Evolutionary conservation across 2,329 filamentous ascomycete genomes (phyloP).

Genomic region (Xylaria arbuscula): DNA sequence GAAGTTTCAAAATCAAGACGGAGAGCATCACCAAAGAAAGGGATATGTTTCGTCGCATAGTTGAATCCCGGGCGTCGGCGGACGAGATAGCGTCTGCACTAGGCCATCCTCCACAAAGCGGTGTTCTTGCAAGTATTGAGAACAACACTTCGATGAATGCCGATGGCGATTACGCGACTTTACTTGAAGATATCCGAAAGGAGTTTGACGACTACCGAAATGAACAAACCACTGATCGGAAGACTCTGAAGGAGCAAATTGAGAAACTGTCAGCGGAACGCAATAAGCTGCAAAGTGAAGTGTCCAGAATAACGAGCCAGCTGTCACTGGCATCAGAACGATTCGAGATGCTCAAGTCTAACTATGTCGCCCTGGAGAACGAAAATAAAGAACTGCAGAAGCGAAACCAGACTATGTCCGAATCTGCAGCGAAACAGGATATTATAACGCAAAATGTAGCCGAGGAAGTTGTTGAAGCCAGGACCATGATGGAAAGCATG

Average conservation of each 20-base stretch:
- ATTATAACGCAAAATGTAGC: slow-evolving; percentile 89
- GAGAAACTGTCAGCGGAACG: slow-evolving; percentile 86
- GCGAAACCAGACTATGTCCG: slow-evolving; percentile 78
- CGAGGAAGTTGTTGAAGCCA: slow-evolving; percentile 90
- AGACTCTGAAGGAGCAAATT: slow-evolving; percentile 84
- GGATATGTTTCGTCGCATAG: slow-evolving; percentile 96
- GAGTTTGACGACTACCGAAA: slow-evolving; percentile 92
- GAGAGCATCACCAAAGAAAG: slow-evolving; percentile 96
- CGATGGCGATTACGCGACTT: slow-evolving; percentile 75
- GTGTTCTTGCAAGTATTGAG: slow-evolving; percentile 69
- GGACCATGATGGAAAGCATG: slow-evolving; percentile 83
- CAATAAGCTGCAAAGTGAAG: slow-evolving; percentile 81
- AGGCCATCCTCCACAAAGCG: slow-evolving; percentile 74
- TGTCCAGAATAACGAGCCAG: slow-evolving; percentile 83
- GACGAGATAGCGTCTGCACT: slow-evolving; percentile 75
- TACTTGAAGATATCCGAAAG: slow-evolving; percentile 86
- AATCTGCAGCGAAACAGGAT: slow-evolving; percentile 89
- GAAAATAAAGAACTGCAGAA: slow-evolving; percentile 91
- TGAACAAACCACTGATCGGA: slow-evolving; percentile 83
- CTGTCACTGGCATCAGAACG: slow-evolving; percentile 84
- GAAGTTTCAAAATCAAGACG: slow-evolving; percentile 82
- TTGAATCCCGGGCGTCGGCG: slow-evolving; percentile 75
- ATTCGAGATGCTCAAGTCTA: slow-evolving; percentile 88
- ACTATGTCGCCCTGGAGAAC: slow-evolving; percentile 82
- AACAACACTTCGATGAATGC: slow-evolving; percentile 65